Conservation (phyloP, 768 basidiomycete genomes). For the Termitomyces sp. region DNA sequence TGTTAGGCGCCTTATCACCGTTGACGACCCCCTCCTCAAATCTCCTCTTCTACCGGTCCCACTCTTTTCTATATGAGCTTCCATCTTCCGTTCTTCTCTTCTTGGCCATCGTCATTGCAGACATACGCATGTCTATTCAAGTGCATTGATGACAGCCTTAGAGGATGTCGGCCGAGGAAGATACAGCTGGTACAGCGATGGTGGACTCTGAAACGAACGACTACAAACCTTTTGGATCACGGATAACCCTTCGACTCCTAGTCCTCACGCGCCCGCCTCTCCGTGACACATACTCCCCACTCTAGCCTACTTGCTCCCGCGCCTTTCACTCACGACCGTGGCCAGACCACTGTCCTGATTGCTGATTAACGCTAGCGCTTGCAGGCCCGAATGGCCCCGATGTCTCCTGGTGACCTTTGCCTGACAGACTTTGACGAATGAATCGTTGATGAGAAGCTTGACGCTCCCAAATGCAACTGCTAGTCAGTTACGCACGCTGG, state of each 20-base stretch:
- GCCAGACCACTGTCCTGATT: slow-evolving; percentile 31
- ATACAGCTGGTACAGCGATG: slow-evolving; percentile 21
- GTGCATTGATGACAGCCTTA: slow-evolving; percentile 15
- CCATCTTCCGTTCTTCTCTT: slow-evolving; percentile 7
- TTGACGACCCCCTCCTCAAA: slow-evolving; percentile 13
- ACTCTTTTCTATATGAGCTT: slow-evolving; percentile 20
- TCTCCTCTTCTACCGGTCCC: slow-evolving; percentile 7
- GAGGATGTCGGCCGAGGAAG: slow-evolving; percentile 20
- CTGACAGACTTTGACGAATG: slow-evolving; percentile 10
- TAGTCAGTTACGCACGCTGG: slow-evolving; percentile 13
- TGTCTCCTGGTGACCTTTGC: slow-evolving; percentile 9
- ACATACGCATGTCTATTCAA: slow-evolving; percentile 31
- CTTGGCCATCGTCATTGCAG: slow-evolving; percentile 18
- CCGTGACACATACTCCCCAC: slow-evolving; percentile 15
- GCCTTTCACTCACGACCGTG: slow-evolving; percentile 16
- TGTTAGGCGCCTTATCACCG: slow-evolving; percentile 40
- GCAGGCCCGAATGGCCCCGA: slow-evolving; percentile 6
- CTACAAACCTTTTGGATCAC: slow-evolving; percentile 14
- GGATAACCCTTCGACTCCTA: slow-evolving; percentile 14
- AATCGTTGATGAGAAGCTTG: slow-evolving; percentile 21
- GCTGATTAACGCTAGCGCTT: slow-evolving; percentile 14
- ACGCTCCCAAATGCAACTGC: slow-evolving; percentile 22
- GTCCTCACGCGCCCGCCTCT: slow-evolving; percentile 7
- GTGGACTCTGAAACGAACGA: slow-evolving; percentile 20
- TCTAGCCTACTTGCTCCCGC: slow-evolving; percentile 14